Conservation (phyloP, 495 filamentous ascomycete genomes). For the Aspergillus bertholletiae region DNA sequence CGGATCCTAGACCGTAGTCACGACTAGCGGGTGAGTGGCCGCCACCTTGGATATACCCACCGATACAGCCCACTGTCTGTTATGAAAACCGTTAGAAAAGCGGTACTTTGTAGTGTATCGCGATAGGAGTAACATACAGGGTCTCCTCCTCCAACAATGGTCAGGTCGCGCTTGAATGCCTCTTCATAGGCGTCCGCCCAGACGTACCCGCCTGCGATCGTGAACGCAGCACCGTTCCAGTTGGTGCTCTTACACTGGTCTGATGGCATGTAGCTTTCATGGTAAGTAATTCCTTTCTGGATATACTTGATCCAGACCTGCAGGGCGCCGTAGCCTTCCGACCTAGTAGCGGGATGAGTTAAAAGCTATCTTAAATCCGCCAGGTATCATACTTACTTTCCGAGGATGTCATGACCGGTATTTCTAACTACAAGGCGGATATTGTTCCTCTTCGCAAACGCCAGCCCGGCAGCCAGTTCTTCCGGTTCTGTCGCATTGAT, state of each 20-base stretch:
- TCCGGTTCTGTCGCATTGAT: slow-evolving; percentile 28
- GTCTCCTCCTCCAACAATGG: slow-evolving; percentile 36
- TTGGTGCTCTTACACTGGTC: slow-evolving; percentile 7
- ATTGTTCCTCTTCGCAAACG: slow-evolving; percentile 50
- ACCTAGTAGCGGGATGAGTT: slow-evolving; percentile 40
- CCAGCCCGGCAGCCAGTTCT: slow-evolving; percentile 29
- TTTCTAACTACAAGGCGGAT: slow-evolving; percentile 58
- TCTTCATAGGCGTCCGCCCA: slow-evolving; percentile 32
- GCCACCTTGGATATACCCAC: slow-evolving; percentile 36
- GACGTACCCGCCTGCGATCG: slow-evolving; percentile 33
- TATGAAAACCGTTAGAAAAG: background rate
- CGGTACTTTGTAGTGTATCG: background rate
- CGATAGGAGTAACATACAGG: slow-evolving; percentile 15
- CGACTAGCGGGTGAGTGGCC: slow-evolving; percentile 29
- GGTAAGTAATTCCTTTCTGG: slow-evolving; percentile 22
- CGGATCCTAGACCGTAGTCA: slow-evolving; percentile 32
- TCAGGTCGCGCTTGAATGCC: slow-evolving; percentile 21
- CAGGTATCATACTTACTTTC: slow-evolving; percentile 42
- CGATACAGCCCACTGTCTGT: slow-evolving; percentile 34
- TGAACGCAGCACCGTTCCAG: slow-evolving; percentile 33
- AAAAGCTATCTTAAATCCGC: slow-evolving; percentile 50
- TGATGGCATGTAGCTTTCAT: slow-evolving; percentile 20
- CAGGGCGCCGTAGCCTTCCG: slow-evolving; percentile 32
- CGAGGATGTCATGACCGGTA: slow-evolving; percentile 50
- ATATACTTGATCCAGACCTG: slow-evolving; percentile 38